These are phyloP conservation scores for Diaporthe nobilis DNA, from an alignment of 2,329 filamentous ascomycete genomes.

Conservation along the genomic window DNA sequence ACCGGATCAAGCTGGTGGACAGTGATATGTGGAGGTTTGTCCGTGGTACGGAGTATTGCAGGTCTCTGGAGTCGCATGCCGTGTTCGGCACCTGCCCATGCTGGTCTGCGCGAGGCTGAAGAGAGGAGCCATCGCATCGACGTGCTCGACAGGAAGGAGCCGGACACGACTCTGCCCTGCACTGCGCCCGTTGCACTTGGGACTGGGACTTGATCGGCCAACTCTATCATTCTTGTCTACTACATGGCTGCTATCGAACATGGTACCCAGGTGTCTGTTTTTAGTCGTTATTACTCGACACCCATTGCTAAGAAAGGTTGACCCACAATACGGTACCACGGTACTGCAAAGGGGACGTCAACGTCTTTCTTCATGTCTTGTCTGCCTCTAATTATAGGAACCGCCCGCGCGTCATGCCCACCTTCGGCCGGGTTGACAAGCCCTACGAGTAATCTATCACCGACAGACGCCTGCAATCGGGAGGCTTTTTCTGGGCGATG, in stretches of 20 bases:
- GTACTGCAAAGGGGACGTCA: constrained; percentile 6
- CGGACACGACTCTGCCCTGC: constrained; percentile 3
- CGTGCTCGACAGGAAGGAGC: constrained; percentile 14
- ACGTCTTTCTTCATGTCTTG: neutral
- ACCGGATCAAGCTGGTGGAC: constrained; percentile 20
- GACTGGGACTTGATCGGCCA: neutral
- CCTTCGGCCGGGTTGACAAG: constrained; percentile 20
- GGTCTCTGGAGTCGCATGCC: constrained; percentile 1
- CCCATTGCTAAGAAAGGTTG: neutral
- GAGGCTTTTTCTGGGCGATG: neutral
- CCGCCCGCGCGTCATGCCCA: constrained; percentile 27
- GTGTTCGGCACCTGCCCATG: constrained; percentile 17
- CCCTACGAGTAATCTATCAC: constrained; percentile 29
- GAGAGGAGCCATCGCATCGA: neutral
- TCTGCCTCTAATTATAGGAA: constrained; percentile 27
- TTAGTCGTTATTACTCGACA: neutral
- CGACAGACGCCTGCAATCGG: constrained; percentile 9
- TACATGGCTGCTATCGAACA: neutral
- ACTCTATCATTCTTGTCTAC: constrained; percentile 3
- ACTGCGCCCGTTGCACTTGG: neutral
- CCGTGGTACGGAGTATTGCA: constrained; percentile 23
- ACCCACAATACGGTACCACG: neutral
- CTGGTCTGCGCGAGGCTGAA: constrained; percentile 4
- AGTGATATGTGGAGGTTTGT: constrained; percentile 25
- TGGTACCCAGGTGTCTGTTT: neutral